A percentile compares a stretch with the other conserved stretches of the same genome.
phyloP scores from a whole-genome alignment of 257 asterid species.

The Parsonsia alboflavescens region DNA sequence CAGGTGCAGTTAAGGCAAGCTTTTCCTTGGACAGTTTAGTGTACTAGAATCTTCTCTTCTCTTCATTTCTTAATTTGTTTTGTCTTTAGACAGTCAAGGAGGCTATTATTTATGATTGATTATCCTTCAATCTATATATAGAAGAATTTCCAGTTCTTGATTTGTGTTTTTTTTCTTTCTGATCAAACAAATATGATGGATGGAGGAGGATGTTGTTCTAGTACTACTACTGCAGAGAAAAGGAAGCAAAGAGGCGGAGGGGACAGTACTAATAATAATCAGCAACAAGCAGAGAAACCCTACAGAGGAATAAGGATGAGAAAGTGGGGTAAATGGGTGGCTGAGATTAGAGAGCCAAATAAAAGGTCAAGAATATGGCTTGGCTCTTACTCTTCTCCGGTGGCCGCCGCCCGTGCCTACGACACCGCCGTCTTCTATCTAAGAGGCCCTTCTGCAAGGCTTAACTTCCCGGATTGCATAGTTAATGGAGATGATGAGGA shows the following conservation, averaged over 20 bases:
- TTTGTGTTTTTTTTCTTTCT: background rate
- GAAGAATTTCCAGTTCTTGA: background rate
- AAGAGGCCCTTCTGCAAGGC: constrained; percentile 79
- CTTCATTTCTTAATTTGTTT: background rate
- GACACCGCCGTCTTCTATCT: constrained; percentile 78
- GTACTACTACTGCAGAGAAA: constrained; percentile 32
- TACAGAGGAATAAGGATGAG: constrained; percentile 87
- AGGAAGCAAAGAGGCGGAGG: constrained; percentile 35
- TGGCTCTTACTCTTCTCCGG: constrained; percentile 80
- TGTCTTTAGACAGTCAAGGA: background rate
- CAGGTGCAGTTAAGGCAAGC: constrained; percentile 8
- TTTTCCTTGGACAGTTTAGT: constrained; percentile 19
- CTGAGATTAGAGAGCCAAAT: constrained; percentile 86
- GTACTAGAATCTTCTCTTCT: constrained; percentile 12
- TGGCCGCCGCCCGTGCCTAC: constrained; percentile 90
- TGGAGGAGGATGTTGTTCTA: constrained; percentile 20
- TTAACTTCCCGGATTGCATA: constrained; percentile 70
- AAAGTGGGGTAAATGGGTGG: constrained; percentile 98
- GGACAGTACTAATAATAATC: background rate
- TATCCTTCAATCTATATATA: no score
- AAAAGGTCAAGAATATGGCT: constrained; percentile 85
- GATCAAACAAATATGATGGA: constrained; percentile 17
- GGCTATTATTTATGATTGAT: no score
- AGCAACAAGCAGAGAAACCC: constrained; percentile 46
- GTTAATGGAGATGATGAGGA: constrained; percentile 23